A percentile compares a stretch with the other conserved stretches of the same genome.
Conservation (phyloP, 176 grass and related monocot species). For the Olyra latifolia region DNA sequence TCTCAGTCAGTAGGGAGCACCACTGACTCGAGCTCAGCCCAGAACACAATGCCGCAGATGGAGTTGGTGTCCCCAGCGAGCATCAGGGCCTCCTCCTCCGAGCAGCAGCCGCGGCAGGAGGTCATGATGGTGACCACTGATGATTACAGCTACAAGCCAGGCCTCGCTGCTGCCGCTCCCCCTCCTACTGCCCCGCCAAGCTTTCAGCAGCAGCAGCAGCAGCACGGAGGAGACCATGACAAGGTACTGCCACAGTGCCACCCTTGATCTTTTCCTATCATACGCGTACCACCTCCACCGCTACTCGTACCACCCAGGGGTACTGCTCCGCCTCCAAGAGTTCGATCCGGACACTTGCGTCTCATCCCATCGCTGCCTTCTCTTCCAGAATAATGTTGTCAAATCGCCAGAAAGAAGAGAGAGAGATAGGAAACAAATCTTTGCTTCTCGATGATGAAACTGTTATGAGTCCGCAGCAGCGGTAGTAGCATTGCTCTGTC, state of each 20-base stretch:
- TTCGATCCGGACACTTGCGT: not conserved
- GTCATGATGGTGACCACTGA: constrained; percentile 78
- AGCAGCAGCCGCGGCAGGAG: constrained; percentile 42
- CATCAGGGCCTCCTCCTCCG: constrained; percentile 44
- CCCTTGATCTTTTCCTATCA: constrained; percentile 39
- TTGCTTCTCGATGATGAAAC: not conserved
- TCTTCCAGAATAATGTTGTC: constrained; percentile 52
- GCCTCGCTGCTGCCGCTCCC: constrained; percentile 27
- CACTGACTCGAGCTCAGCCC: constrained; percentile 88
- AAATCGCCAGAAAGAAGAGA: constrained; percentile 30
- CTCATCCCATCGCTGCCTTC: constrained; percentile 14
- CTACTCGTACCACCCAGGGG: not conserved
- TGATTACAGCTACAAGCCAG: constrained; percentile 68
- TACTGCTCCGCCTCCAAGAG: not conserved
- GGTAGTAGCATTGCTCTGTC: constrained; percentile 25
- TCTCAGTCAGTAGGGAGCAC: constrained; percentile 80
- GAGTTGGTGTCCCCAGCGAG: constrained; percentile 63
- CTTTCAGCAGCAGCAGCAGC: constrained; percentile 54
- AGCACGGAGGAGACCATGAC: constrained; percentile 48
- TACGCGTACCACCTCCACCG: not conserved
- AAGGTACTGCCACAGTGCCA: constrained; percentile 45
- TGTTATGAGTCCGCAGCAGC: not conserved
- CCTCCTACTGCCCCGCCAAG: constrained; percentile 31
- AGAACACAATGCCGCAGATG: constrained; percentile 71
- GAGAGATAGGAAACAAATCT: no score